phyloP scores from a whole-genome alignment of 73 alveolate genomes.

The Blepharisma stoltei region DNA sequence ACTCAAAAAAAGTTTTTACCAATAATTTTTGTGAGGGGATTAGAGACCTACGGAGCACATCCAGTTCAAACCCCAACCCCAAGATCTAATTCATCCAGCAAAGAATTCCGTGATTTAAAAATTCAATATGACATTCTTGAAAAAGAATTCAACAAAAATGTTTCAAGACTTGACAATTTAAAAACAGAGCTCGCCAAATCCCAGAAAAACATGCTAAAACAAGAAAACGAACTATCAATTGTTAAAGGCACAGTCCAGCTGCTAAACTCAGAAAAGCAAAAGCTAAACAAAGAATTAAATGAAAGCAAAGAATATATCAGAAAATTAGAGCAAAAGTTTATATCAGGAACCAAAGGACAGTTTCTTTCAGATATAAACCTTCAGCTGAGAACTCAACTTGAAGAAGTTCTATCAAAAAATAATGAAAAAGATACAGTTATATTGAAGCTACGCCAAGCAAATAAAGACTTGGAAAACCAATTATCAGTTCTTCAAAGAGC shows the following conservation, averaged over 20 bases:
- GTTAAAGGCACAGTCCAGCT: not conserved
- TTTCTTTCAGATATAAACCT: not conserved
- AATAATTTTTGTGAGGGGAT: too few relatives aligned
- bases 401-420: not conserved
- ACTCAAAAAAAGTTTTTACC: too few relatives aligned
- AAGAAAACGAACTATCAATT: not conserved
- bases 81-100: too few relatives aligned
- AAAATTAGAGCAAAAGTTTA: slow-evolving; percentile 5
- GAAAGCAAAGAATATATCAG: slow-evolving; percentile 17
- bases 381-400: not conserved
- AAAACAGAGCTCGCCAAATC: not conserved
- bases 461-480: not conserved
- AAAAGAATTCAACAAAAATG: too few relatives aligned
- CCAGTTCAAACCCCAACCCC: too few relatives aligned
- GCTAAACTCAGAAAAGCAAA: not conserved
- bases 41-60: too few relatives aligned
- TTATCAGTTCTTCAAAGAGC: not conserved
- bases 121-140: too few relatives aligned
- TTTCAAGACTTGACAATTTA: too few relatives aligned
- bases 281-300: not conserved
- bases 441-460: not conserved
- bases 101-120: too few relatives aligned
- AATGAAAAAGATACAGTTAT: not conserved
- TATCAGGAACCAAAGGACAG: slow-evolving; percentile 13
- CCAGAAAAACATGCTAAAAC: not conserved